Base-by-base conservation (phyloP, 2,329 filamentous ascomycete species). In the Ramularia endophylla region DNA sequence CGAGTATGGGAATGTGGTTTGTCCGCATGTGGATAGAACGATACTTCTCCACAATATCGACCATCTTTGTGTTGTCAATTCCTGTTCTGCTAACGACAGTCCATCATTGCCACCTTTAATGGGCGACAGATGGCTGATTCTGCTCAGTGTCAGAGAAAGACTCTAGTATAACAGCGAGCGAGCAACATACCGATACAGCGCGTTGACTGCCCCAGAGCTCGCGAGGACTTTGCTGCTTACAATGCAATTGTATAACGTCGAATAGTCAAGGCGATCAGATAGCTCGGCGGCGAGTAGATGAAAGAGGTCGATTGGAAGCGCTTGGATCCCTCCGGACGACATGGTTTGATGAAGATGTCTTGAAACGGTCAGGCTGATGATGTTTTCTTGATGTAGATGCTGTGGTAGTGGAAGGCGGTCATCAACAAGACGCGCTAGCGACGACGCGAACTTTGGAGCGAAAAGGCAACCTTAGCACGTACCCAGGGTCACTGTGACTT, bases 21-120 rank as follows among this genome's bases (percentile, higher is more conserved):
- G 64, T 17, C 72, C 75, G 31, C 81, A 63, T 43, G 78, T 78
- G 7, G 83, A 87, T 6, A 79, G 65, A 43, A 84, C 75, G 50
- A 87, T 76, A 2, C 80, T 80, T 37, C 75, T 74, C 83, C 83
- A 87, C 36, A 85, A 61, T 5, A 75, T 70, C 2, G 78, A 75
- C 74, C 78, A 81, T 61, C 75, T 75, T 40, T 70, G 69, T 15
- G 73, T 66, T n/a, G 66, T 63, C 19, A 68, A 52, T 25, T 73
- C 64, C 48, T 71, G 68, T 37, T 71, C 66, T 1, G 64, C 60
- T 12, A 64, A 48, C 12, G 62, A 54, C 17, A 64, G 52, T n/a
- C 59, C 50, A 43, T 67, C 54, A 60, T 68, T 64, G 51, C 68
- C 64, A 62, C 70, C 63, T 62, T 65, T 64, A 15, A 70, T 61